A percentile compares a stretch with the other conserved stretches of the same genome.
phyloP scores from a whole-genome alignment of 805 yeast species.

The Debaryomyces tyrocola region DNA sequence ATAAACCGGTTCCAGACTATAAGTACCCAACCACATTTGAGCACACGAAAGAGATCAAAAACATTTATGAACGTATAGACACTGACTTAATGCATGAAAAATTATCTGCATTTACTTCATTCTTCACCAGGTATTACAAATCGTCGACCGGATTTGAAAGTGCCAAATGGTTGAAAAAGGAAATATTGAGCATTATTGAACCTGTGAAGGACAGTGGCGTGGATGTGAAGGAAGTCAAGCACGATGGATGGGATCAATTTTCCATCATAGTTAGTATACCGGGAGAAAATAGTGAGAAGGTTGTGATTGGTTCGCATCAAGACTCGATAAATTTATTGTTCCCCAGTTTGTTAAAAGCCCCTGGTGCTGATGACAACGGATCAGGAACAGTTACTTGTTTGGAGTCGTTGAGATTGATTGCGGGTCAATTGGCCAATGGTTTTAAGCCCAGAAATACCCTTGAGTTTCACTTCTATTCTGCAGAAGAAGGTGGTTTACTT shows the following conservation, averaged over 20 bases:
- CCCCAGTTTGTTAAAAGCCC: slow-evolving; percentile 70
- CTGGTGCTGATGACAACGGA: slow-evolving; percentile 96
- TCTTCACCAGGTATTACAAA: slow-evolving; percentile 75
- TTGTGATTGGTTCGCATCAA: slow-evolving; percentile 86
- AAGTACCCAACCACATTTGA: slow-evolving; percentile 52
- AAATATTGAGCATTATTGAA: slow-evolving; percentile 41
- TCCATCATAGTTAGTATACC: slow-evolving; percentile 68
- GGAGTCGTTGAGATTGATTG: slow-evolving; percentile 69
- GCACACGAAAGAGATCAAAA: slow-evolving; percentile 37
- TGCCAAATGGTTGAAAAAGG: slow-evolving; percentile 65
- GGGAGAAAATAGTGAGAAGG: slow-evolving; percentile 50
- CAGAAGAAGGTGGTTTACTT: slow-evolving; percentile 88
- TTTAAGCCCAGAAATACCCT: slow-evolving; percentile 67
- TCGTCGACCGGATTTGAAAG: slow-evolving; percentile 68
- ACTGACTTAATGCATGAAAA: slow-evolving; percentile 48
- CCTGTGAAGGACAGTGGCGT: slow-evolving; percentile 22
- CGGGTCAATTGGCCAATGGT: slow-evolving; percentile 31
- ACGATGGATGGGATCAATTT: slow-evolving; percentile 73
- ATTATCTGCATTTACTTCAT: slow-evolving; percentile 64
- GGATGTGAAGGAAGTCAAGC: slow-evolving; percentile 52
- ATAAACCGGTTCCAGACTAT: slow-evolving; percentile 31
- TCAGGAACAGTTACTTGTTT: slow-evolving; percentile 79
- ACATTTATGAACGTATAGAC: slow-evolving; percentile 46
- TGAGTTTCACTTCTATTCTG: slow-evolving; percentile 93
- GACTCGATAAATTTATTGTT: slow-evolving; percentile 77